Evolutionary conservation across 768 basidiomycete genomes (phyloP).

Genomic region (Boletellus sp.): DNA sequence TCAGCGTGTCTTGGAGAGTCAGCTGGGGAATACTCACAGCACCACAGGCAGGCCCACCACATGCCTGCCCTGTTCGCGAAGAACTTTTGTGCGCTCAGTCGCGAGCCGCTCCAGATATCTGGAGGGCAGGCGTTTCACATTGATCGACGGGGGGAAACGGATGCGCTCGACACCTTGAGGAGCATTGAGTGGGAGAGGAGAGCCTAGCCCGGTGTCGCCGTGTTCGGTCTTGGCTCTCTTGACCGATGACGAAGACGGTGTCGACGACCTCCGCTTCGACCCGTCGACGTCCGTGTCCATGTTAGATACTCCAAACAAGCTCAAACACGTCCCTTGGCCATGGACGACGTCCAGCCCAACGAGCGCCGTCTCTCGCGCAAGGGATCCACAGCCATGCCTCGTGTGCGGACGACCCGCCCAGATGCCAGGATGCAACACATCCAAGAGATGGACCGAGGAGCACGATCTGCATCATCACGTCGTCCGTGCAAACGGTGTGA

Average conservation of each 20-base stretch:
- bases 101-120: constrained; percentile 13
- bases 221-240: constrained; percentile 25
- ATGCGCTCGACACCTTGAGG: constrained; percentile 30
- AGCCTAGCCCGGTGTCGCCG: neutral
- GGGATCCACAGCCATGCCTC: constrained; percentile 28
- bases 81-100: constrained; percentile 14
- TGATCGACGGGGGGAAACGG: constrained; percentile 9
- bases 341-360: constrained; percentile 41
- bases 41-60: constrained; percentile 25
- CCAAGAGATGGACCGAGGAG: too few relatives aligned
- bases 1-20: constrained; percentile 4
- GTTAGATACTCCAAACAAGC: constrained; percentile 19
- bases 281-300: constrained; percentile 12
- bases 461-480: too few relatives aligned
- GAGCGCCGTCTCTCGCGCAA: constrained; percentile 36
- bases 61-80: constrained; percentile 19
- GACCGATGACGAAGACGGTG: neutral
- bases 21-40: constrained; percentile 18
- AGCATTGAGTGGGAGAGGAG: constrained; percentile 19
- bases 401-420: constrained; percentile 14
- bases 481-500: too few relatives aligned
- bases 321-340: constrained; percentile 12
- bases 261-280: constrained; percentile 15
- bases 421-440: too few relatives aligned
- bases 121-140: constrained; percentile 7